Evolutionary conservation across 1,139 yeast genomes (phyloP).

Genomic region (Suhomyces ambrosiae): DNA sequence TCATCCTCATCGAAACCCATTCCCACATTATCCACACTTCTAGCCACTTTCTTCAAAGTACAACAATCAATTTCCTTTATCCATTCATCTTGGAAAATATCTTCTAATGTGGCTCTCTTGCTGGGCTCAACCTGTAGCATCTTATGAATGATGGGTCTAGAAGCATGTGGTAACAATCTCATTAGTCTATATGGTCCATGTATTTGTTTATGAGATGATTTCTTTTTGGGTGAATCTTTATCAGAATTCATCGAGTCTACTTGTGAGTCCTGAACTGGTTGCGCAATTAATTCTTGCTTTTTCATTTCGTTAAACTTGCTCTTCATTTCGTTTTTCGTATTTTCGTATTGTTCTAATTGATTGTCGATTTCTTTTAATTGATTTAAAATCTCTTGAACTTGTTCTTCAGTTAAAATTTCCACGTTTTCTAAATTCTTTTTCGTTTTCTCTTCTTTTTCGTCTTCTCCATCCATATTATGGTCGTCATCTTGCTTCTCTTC

Average conservation of each 20-base stretch:
- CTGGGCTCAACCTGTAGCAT: constrained; percentile 74
- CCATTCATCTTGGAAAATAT: constrained; percentile 73
- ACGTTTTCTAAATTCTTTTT: constrained; percentile 20
- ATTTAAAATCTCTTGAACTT: constrained; percentile 32
- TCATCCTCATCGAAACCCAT: constrained; percentile 42
- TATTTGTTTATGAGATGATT: constrained; percentile 44
- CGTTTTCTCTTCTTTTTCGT: constrained; percentile 13
- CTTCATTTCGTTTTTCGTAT: constrained; percentile 39
- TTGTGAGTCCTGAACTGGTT: neutral
- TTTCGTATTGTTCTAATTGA: constrained; percentile 42
- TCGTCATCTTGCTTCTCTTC: constrained; percentile 9
- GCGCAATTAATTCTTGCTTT: constrained; percentile 11
- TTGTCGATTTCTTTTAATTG: constrained; percentile 42
- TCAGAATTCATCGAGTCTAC: constrained; percentile 4
- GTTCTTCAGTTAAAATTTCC: constrained; percentile 39
- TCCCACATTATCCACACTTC: constrained; percentile 27
- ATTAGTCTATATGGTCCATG: constrained; percentile 88
- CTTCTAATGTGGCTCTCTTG: constrained; percentile 69
- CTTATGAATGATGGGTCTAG: constrained; percentile 72
- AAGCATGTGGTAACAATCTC: constrained; percentile 82
- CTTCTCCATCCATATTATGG: constrained; percentile 12
- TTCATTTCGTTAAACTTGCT: constrained; percentile 29
- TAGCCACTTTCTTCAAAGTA: constrained; percentile 34
- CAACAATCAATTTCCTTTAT: constrained; percentile 57
- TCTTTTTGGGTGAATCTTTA: constrained; percentile 26